These are phyloP conservation scores for Coffea canephora DNA, from an alignment of 257 asterid genomes.

Conservation along the genomic window DNA sequence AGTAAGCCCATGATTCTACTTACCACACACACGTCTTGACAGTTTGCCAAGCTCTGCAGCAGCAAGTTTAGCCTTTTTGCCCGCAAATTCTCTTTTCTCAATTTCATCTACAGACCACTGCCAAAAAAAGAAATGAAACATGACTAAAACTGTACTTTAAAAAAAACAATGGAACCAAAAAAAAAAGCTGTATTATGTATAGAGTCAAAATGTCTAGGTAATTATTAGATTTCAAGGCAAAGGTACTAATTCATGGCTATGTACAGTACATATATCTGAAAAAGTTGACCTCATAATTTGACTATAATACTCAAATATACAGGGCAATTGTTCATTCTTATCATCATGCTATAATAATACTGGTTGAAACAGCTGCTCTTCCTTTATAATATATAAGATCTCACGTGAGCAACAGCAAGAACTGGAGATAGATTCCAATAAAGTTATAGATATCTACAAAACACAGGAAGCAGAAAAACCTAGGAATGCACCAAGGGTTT, in stretches of 20 bases:
- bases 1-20: conserved; percentile 31
- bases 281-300: too few relatives aligned
- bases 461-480: too few relatives aligned
- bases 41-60: conserved; percentile 98
- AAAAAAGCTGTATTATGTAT: not conserved
- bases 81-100: conserved; percentile 84
- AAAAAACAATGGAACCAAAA: conserved; percentile 7
- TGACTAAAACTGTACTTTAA: not conserved
- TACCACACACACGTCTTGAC: conserved; percentile 97
- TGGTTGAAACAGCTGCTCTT: too few relatives aligned
- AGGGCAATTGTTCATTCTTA: too few relatives aligned
- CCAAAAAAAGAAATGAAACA: conserved; percentile 26
- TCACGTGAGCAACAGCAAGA: too few relatives aligned
- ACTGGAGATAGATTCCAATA: too few relatives aligned
- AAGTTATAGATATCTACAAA: too few relatives aligned
- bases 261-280: too few relatives aligned
- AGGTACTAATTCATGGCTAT: not conserved
- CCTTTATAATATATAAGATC: too few relatives aligned
- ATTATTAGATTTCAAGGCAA: not conserved
- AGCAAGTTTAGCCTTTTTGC: conserved; percentile 96
- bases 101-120: conserved; percentile 89
- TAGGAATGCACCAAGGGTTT: too few relatives aligned
- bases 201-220: not conserved
- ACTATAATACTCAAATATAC: too few relatives aligned
- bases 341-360: too few relatives aligned